Evolutionary conservation across 106 monocot species (phyloP).

Genomic region (Dactylorhiza incarnata): DNA sequence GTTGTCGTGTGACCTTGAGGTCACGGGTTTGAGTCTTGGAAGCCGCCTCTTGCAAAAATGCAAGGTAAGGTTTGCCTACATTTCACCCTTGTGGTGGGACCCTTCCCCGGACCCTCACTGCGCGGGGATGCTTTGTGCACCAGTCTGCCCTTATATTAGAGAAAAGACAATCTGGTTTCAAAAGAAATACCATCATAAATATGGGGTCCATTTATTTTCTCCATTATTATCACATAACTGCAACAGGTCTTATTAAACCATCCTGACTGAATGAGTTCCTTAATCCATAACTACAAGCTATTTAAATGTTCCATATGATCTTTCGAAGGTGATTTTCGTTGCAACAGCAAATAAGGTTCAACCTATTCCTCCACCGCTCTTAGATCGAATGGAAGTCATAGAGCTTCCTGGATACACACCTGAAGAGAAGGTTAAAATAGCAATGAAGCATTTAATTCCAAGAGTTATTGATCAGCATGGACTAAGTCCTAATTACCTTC

Average conservation of each 20-base stretch:
- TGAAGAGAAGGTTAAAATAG: slow-evolving; percentile 96
- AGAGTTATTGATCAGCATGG: slow-evolving; percentile 95
- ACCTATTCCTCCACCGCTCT: slow-evolving; percentile 88
- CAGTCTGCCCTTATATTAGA: too few species aligned
- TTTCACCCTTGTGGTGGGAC: too few species aligned
- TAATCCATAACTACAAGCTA: slow-evolving; percentile 54
- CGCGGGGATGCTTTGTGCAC: too few species aligned
- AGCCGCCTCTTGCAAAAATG: too few species aligned
- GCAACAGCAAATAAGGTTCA: slow-evolving; percentile 92
- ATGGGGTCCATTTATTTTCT: too few species aligned
- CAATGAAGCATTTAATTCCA: slow-evolving; percentile 83
- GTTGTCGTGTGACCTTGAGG: too few species aligned
- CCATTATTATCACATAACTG: too few species aligned
- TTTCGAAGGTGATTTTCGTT: slow-evolving; percentile 96
- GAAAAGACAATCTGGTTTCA: too few species aligned
- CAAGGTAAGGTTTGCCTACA: too few species aligned
- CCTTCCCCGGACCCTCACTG: too few species aligned
- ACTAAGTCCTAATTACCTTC: slow-evolving; percentile 62
- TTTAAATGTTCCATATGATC: slow-evolving; percentile 95
- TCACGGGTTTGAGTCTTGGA: too few species aligned
- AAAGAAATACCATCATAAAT: too few species aligned
- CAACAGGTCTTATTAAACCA: background rate
- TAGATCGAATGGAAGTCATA: slow-evolving; percentile 99
- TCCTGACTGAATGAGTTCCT: slow-evolving; percentile 21
- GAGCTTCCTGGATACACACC: slow-evolving; percentile 97